Evolutionary conservation across 192 early-diverging fungal genomes (phyloP).

Genomic region (Pilobolus umbonatus): DNA sequence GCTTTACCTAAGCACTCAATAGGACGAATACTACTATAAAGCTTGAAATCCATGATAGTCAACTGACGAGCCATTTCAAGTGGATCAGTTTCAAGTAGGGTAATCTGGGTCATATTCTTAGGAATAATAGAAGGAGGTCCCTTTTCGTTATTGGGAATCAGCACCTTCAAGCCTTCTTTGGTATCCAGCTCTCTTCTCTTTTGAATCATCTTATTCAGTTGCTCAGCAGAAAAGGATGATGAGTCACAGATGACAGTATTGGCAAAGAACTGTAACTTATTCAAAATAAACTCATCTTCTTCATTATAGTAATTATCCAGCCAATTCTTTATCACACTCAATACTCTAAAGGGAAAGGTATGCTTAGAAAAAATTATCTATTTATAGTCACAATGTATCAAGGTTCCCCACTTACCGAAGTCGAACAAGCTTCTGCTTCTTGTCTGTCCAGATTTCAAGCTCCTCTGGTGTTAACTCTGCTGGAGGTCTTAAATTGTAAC

Average conservation of each 20-base stretch:
- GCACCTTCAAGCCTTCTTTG: slow-evolving; percentile 51
- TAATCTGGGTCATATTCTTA: slow-evolving; percentile 67
- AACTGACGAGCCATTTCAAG: slow-evolving; percentile 94
- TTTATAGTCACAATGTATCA: background rate
- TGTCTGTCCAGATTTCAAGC: slow-evolving; percentile 77
- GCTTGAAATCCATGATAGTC: slow-evolving; percentile 77
- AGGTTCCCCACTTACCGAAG: slow-evolving; percentile 42
- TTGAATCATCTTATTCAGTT: slow-evolving; percentile 73
- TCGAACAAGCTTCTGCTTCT: slow-evolving; percentile 85
- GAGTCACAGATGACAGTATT: slow-evolving; percentile 67
- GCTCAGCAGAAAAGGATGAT: slow-evolving; percentile 63
- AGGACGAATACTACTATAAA: slow-evolving; percentile 80
- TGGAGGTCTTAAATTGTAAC: slow-evolving; percentile 80
- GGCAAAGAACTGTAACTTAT: slow-evolving; percentile 66
- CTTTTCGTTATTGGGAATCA: slow-evolving; percentile 59
- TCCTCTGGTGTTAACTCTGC: slow-evolving; percentile 60
- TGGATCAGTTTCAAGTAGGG: slow-evolving; percentile 84
- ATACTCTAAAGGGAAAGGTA: slow-evolving; percentile 50
- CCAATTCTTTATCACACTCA: slow-evolving; percentile 94
- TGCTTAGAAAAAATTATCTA: background rate
- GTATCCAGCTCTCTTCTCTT: slow-evolving; percentile 48
- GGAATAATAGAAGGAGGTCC: slow-evolving; percentile 81
- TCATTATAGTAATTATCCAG: slow-evolving; percentile 87
- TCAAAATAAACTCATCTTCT: slow-evolving; percentile 67
- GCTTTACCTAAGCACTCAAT: slow-evolving; percentile 87